Conservation (phyloP, 805 yeast genomes). For the Metschnikowia aberdeeniae region DNA sequence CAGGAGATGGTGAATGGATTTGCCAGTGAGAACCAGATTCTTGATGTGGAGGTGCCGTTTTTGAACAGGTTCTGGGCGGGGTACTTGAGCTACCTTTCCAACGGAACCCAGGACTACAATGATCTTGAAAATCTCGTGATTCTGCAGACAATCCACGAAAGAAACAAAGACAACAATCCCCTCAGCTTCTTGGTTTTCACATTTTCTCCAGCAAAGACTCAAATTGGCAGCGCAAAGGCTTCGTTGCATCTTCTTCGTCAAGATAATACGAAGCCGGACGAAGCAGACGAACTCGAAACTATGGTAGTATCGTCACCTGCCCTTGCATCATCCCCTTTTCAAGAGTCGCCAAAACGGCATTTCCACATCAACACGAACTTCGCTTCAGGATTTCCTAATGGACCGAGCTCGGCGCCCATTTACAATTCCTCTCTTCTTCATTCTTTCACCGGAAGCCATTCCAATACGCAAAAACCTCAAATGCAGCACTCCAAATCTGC, state of each 20-base stretch:
- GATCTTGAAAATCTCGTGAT: slow-evolving; percentile 22
- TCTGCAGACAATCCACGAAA: slow-evolving; percentile 30
- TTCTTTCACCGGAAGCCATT: neutral
- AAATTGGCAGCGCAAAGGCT: slow-evolving; percentile 4
- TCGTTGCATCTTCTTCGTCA: slow-evolving; percentile 4
- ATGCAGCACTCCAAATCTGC: slow-evolving; percentile 8
- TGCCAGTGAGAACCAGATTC: slow-evolving; percentile 14
- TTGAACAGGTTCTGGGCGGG: slow-evolving; percentile 38
- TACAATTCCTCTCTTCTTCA: slow-evolving; percentile 23
- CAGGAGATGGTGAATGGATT: slow-evolving; percentile 34
- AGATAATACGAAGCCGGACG: slow-evolving; percentile 7
- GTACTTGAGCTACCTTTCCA: slow-evolving; percentile 29
- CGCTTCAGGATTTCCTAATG: slow-evolving; percentile 10
- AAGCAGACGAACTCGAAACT: slow-evolving; percentile 31
- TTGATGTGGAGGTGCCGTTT: slow-evolving; percentile 33
- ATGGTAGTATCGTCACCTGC: slow-evolving; percentile 41
- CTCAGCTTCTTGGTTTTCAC: slow-evolving; percentile 12
- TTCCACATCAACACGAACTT: slow-evolving; percentile 16
- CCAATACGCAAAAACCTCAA: slow-evolving; percentile 1
- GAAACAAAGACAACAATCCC: slow-evolving; percentile 7
- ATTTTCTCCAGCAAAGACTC: slow-evolving; percentile 7
- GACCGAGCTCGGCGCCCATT: slow-evolving; percentile 36
- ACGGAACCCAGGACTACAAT: slow-evolving; percentile 23
- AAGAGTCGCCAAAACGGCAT: slow-evolving; percentile 20
- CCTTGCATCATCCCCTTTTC: slow-evolving; percentile 32